Evolutionary conservation across 108 stramenopile genomes (phyloP).

Genomic region (Nitzschia putrida): DNA sequence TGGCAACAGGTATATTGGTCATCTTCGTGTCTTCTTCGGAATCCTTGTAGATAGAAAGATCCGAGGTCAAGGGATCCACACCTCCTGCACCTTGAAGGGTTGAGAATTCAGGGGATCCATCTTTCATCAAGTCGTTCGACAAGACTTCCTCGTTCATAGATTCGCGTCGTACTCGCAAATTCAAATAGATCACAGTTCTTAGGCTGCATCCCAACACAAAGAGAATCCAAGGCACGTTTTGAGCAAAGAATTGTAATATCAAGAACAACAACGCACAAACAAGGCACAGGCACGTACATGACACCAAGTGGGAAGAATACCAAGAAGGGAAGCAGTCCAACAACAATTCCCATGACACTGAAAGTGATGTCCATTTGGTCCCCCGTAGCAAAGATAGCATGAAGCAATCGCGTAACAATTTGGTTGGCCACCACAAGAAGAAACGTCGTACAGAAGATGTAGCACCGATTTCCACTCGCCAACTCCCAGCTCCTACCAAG

Average conservation of each 20-base stretch:
- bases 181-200: slow-evolving; percentile 34
- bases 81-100: too few relatives aligned
- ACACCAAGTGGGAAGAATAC: slow-evolving; percentile 28
- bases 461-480: slow-evolving; percentile 26
- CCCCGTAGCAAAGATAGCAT: slow-evolving; percentile 23
- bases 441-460: slow-evolving; percentile 27
- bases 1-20: too few relatives aligned
- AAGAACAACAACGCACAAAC: not conserved
- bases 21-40: too few relatives aligned
- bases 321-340: slow-evolving; percentile 20
- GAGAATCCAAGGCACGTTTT: too few relatives aligned
- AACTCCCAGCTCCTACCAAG: slow-evolving; percentile 31
- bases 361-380: slow-evolving; percentile 23
- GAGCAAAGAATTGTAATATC: too few relatives aligned
- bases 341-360: slow-evolving; percentile 15
- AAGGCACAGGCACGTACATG: slow-evolving; percentile 42
- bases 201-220: slow-evolving; percentile 1
- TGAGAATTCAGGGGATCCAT: too few relatives aligned
- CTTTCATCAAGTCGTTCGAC: slow-evolving; percentile 21
- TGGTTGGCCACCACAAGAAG: slow-evolving; percentile 16
- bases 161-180: slow-evolving; percentile 34
- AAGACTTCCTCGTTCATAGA: slow-evolving; percentile 30
- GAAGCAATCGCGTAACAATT: slow-evolving; percentile 20
- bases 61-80: too few relatives aligned
- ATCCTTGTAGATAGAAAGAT: too few relatives aligned